Evolutionary conservation across 371 early-diverging fungal species (phyloP).

Genomic region (Entomophthora muscae): DNA sequence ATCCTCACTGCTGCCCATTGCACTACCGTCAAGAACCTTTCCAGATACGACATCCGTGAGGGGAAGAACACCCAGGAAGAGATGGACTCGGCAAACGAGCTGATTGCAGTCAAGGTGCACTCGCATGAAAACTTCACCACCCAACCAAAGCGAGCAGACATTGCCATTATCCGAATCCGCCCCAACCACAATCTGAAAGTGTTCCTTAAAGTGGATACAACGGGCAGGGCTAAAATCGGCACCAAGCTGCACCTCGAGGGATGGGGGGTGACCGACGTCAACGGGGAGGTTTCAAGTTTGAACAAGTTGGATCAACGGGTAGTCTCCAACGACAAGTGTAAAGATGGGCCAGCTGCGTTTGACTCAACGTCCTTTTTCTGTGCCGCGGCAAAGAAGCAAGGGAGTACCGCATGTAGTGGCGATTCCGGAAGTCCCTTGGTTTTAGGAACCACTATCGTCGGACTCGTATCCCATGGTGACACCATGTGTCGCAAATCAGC

Average conservation of each 20-base stretch:
- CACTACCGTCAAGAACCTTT: not conserved
- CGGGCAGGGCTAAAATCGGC: not conserved
- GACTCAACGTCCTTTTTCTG: not conserved
- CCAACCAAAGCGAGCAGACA: not conserved
- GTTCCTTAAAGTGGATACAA: not conserved
- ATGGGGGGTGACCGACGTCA: not conserved
- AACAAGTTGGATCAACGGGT: not conserved
- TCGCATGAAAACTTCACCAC: not conserved
- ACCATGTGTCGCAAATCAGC: not conserved
- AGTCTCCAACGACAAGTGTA: not conserved
- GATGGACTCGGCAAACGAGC: not conserved
- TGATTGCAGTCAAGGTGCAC: not conserved
- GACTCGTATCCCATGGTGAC: not conserved
- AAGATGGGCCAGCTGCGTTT: not conserved
- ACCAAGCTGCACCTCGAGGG: not conserved
- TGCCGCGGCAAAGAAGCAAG: not conserved
- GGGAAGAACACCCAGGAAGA: not conserved
- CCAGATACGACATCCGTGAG: not conserved
- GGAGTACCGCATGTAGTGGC: not conserved
- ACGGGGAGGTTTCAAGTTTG: not conserved
- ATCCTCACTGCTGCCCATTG: conserved; percentile 6
- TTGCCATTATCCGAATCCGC: not conserved
- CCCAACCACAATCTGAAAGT: not conserved
- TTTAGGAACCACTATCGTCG: not conserved
- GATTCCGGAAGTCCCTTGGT: conserved; percentile 1